Base-by-base conservation (phyloP, 2,329 filamentous ascomycete genomes). In the Neofusicoccum parvum region DNA sequence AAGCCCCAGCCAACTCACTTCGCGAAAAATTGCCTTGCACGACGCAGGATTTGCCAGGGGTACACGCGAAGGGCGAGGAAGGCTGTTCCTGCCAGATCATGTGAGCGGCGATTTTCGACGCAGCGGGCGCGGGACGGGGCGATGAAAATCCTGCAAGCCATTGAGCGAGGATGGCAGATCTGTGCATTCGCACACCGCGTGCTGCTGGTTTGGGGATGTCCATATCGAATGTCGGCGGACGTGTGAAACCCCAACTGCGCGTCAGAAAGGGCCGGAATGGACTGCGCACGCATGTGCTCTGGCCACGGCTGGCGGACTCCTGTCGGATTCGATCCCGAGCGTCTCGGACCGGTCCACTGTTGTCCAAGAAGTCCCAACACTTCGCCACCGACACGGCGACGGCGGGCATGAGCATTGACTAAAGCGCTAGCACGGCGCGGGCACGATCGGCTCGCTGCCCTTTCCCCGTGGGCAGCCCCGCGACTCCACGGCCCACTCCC, bases 401-500 rank as follows among this genome's bases (percentile, higher is more conserved):
- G 4, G 15, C 12, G 32, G 11, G 14, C 27, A 58, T 34, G 12
- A 32, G 34, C 11, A 12, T 34, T 45, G 41, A 59, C 41, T 23
- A 59, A 59, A 27, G 15, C 41, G n/a, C 23, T 59, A 34, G 54
- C 54, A 46, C 23, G 15, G 56, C 43, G 27, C 48, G 32, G 56
- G 27, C 46, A 60, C 12, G 56, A 60, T 49, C 56, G 56, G 43
- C 56, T 60, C n/a, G 56, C 11, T 37, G 56, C 17, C 56, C 11
- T 60, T 58, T 60, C 56, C 56, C 56, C 56, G 56, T 60, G 56
- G 56, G 56, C 43, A 15, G 5, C 56, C 56, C 56, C 54, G 54
- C 41, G 56, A 14, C 41, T 60, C 56, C 54, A 59, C 41, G 39
- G 15, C 39, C 53, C 53, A 48, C 56, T n/a, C 37, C 11, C 2